Base-by-base conservation (phyloP, 306 rosid species). In the Casuarina equisetifolia region DNA sequence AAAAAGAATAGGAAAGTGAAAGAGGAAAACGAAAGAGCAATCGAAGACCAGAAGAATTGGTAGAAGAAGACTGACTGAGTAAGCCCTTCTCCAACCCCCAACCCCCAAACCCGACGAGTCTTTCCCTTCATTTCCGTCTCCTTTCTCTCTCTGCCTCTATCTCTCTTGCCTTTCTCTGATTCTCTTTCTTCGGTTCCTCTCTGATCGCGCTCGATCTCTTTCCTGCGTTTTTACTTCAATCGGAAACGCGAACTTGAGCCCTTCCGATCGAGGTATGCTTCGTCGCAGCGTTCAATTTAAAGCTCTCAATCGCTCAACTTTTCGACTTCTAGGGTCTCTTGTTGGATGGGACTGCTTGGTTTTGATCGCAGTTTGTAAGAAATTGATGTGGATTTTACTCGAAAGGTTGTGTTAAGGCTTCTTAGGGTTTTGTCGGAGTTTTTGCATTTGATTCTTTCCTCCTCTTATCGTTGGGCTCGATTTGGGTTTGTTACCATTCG, bases 31-130 rank as follows among this genome's bases (percentile, higher is more conserved):
- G 8, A 9, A 43, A 5, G 35, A 40, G 71, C 49, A 66, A 42
- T 66, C 1, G 50, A 66, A 66, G 71, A 66, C 71, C 48, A 66
- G 50, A 40, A 66, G 71, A 66, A 66, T 36, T 36, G 45, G 50
- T 66, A 8, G 50, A 66, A 25, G 36, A 58, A 58, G 64, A 25
- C 64, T 58, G 64, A 58, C 64, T 58, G 64, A 58, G 64, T 58
- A 25, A 57, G 64, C 64, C 64, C 39, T 11, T 9, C 64, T 25
- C 38, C 57, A 51, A 11, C 55, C 17, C n/a, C 55, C 55, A 51
- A 12, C 17, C 43, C 8, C 3, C n/a, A 25, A 25, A 1, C 32
- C 32, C 32, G 32, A 25, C 62, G 32, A 61, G 35, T 57, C 16
- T 61, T 35, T 11, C 7, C 16, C 10, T 61, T 61, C 67, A 32